Percentiles rank a stretch among this genome's conserved stretches.
phyloP scores from a whole-genome alignment of 2,329 filamentous ascomycete genomes.

The Ophiostoma piceae region DNA sequence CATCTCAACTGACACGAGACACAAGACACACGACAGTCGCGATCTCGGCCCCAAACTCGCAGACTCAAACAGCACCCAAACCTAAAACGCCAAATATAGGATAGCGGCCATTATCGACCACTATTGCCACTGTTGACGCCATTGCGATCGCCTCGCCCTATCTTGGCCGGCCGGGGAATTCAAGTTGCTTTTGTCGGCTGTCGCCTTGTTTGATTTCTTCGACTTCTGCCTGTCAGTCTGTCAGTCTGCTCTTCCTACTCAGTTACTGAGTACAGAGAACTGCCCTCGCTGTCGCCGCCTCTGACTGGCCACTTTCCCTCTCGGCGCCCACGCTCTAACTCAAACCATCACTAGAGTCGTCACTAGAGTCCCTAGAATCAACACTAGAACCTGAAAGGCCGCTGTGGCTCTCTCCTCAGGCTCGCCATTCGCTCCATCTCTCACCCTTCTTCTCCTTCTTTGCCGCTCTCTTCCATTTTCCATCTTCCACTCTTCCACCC shows the following conservation, averaged over 20 bases:
- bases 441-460: not conserved
- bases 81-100: not conserved
- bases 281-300: not conserved
- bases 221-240: not conserved
- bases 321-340: not conserved
- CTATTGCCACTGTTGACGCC: constrained; percentile 16
- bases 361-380: not conserved
- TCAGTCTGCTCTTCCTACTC: not conserved
- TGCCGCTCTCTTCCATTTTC: constrained; percentile 10
- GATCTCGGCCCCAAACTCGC: not conserved
- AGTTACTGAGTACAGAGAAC: no score
- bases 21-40: no score
- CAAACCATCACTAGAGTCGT: not conserved
- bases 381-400: not conserved
- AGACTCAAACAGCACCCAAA: not conserved
- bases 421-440: not conserved
- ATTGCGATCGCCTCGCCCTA: constrained; percentile 20
- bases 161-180: constrained; percentile 9
- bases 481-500: constrained; percentile 7
- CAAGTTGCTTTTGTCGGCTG: constrained; percentile 3
- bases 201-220: constrained; percentile 4
- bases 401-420: not conserved
- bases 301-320: not conserved
- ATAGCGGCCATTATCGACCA: not conserved
- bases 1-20: no score